These are phyloP conservation scores for Amauroascus verrucosus DNA, from an alignment of 2,329 filamentous ascomycete species.

Conservation along the genomic window DNA sequence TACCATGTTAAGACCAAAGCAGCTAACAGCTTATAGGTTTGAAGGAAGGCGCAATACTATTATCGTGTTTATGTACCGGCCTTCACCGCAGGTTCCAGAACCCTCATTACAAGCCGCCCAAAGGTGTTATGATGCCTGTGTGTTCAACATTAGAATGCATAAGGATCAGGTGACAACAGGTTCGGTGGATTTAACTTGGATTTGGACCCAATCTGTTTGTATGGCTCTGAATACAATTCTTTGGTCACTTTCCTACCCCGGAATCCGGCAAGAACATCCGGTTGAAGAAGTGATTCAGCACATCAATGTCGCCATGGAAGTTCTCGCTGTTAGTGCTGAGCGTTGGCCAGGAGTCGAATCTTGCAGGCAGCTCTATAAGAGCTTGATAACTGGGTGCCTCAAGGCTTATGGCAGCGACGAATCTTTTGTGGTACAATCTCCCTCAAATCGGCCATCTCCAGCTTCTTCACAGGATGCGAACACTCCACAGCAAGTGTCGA, in stretches of 20 bases:
- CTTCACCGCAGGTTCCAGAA: constrained; percentile 81
- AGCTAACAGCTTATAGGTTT: constrained; percentile 40
- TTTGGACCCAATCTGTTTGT: constrained; percentile 80
- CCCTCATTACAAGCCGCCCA: constrained; percentile 69
- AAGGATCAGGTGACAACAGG: constrained; percentile 66
- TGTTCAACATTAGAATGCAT: constrained; percentile 71
- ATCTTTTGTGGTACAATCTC: constrained; percentile 42
- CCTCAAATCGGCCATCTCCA: constrained; percentile 35
- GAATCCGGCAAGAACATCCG: constrained; percentile 62
- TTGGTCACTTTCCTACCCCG: constrained; percentile 81
- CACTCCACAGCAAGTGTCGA: constrained; percentile 29
- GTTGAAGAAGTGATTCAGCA: constrained; percentile 67
- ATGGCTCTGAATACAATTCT: constrained; percentile 85
- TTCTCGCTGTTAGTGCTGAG: constrained; percentile 68
- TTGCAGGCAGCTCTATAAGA: constrained; percentile 75
- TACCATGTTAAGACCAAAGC: not conserved
- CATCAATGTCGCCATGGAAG: constrained; percentile 63
- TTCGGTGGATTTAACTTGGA: constrained; percentile 82
- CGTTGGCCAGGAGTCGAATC: constrained; percentile 86
- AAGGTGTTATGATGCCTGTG: constrained; percentile 72
- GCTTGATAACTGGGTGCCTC: constrained; percentile 73
- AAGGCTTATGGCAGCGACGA: constrained; percentile 67
- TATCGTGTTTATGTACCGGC: constrained; percentile 76
- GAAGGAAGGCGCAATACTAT: constrained; percentile 70
- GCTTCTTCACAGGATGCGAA: constrained; percentile 31